Evolutionary conservation across 495 filamentous ascomycete genomes (phyloP).

Genomic region (Penicillium tannophilum): DNA sequence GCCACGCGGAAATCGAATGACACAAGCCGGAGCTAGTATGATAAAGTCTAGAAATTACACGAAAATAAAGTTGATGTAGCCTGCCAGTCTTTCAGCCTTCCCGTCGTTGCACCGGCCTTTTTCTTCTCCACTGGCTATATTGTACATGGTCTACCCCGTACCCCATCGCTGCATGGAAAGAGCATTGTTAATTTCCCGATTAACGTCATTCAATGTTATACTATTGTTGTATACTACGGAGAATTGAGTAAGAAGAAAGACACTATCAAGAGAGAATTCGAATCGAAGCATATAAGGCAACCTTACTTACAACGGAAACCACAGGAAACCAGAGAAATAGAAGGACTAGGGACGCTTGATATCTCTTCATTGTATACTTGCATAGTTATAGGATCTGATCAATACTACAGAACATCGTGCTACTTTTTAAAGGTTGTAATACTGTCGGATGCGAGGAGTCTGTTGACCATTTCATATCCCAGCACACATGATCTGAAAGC

Average conservation of each 20-base stretch:
- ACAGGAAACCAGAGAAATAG: not conserved
- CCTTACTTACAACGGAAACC: no score
- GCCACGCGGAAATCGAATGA: constrained; percentile 20
- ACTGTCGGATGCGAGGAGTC: constrained; percentile 11
- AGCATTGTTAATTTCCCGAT: constrained; percentile 3
- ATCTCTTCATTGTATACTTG: not conserved
- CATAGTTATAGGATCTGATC: not conserved
- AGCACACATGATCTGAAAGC: constrained; percentile 11
- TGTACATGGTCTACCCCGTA: constrained; percentile 5
- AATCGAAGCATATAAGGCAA: no score
- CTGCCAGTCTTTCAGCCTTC: constrained; percentile 23
- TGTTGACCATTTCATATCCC: constrained; percentile 13
- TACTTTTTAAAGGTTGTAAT: constrained; percentile 5
- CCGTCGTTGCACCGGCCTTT: constrained; percentile 13
- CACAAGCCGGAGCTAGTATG: not conserved
- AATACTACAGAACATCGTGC: constrained; percentile 1
- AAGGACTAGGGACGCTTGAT: not conserved
- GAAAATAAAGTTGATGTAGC: constrained; percentile 31
- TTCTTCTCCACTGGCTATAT: not conserved
- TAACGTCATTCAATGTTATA: no score
- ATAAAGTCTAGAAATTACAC: constrained; percentile 22
- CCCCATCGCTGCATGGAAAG: constrained; percentile 18
- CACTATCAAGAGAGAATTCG: no score
- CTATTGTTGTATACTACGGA: no score
- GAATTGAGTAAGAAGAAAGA: no score